A percentile compares a stretch with the other conserved stretches of the same genome.
Conservation (phyloP, 257 asterid genomes). For the Galeopsis tetrahit region DNA sequence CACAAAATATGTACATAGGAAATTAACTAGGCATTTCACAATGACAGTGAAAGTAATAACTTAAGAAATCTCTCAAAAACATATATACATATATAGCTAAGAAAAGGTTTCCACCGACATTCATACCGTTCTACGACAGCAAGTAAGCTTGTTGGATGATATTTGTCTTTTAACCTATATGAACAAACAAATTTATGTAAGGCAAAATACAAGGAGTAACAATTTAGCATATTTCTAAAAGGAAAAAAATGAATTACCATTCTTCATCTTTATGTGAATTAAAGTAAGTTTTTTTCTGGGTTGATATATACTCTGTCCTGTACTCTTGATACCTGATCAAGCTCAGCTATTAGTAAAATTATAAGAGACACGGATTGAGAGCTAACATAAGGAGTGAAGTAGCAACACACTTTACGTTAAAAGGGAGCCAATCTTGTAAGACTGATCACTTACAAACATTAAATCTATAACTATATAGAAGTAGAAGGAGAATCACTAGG, state of each 20-base stretch:
- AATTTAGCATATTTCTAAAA: not conserved
- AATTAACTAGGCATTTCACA: slow-evolving; percentile 21
- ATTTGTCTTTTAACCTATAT: slow-evolving; percentile 93
- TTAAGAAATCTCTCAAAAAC: not conserved
- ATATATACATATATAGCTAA: not conserved
- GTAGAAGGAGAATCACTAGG: too few relatives aligned
- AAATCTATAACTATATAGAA: too few relatives aligned
- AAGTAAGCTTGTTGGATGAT: slow-evolving; percentile 88
- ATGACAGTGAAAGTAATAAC: not conserved
- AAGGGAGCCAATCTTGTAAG: slow-evolving; percentile 16
- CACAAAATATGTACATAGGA: not conserved
- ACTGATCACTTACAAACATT: not conserved
- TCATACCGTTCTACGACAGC: slow-evolving; percentile 84
- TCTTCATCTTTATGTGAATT: slow-evolving; percentile 90
- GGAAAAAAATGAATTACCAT: slow-evolving; percentile 53
- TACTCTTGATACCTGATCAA: slow-evolving; percentile 88
- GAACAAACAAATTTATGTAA: slow-evolving; percentile 35
- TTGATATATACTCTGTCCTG: slow-evolving; percentile 78
- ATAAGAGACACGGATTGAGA: slow-evolving; percentile 22
- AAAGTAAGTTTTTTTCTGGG: slow-evolving; percentile 85
- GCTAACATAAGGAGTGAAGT: slow-evolving; percentile 19
- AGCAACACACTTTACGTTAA: slow-evolving; percentile 21
- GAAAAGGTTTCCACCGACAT: slow-evolving; percentile 18
- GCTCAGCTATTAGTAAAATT: slow-evolving; percentile 26
- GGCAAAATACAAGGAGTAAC: slow-evolving; percentile 21